phyloP scores from a whole-genome alignment of 768 basidiomycete genomes.

The Amanita molliuscula region DNA sequence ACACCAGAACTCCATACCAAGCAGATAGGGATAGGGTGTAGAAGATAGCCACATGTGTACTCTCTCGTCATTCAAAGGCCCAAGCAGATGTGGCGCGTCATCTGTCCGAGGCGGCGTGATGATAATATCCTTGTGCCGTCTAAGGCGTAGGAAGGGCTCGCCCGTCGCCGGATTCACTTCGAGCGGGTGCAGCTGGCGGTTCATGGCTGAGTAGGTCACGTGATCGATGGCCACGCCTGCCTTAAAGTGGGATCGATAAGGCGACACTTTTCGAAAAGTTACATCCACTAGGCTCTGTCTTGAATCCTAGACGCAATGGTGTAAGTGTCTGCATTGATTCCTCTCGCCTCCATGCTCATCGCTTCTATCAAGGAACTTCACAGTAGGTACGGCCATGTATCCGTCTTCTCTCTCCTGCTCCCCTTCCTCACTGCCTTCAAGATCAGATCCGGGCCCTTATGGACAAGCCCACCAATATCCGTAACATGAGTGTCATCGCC shows the following conservation, averaged over 20 bases:
- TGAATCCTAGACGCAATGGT: slow-evolving; percentile 65
- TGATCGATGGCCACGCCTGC: slow-evolving; percentile 16
- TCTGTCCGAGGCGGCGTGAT: slow-evolving; percentile 39
- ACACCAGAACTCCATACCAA: slow-evolving; percentile 12
- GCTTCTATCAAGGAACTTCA: slow-evolving; percentile 65
- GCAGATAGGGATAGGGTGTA: slow-evolving; percentile 41
- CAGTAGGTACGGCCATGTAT: slow-evolving; percentile 42
- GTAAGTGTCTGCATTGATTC: slow-evolving; percentile 37
- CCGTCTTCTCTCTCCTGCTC: not conserved
- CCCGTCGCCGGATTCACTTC: slow-evolving; percentile 29
- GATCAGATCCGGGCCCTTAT: slow-evolving; percentile 84
- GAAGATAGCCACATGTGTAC: slow-evolving; percentile 33
- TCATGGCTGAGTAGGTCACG: slow-evolving; percentile 6
- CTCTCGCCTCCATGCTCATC: slow-evolving; percentile 16
- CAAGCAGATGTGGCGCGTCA: slow-evolving; percentile 26
- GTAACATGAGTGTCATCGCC: slow-evolving; percentile 92
- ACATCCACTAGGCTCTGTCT: slow-evolving; percentile 22
- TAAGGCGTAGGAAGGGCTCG: slow-evolving; percentile 46
- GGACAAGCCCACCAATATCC: slow-evolving; percentile 87
- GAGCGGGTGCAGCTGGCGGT: slow-evolving; percentile 27
- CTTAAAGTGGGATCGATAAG: slow-evolving; percentile 33
- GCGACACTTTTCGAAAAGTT: slow-evolving; percentile 24
- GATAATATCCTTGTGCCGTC: slow-evolving; percentile 39
- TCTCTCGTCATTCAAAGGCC: slow-evolving; percentile 33
- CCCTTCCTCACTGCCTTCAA: slow-evolving; percentile 19